phyloP scores from a whole-genome alignment of 805 yeast genomes.

The Yamadazyma laniorum region DNA sequence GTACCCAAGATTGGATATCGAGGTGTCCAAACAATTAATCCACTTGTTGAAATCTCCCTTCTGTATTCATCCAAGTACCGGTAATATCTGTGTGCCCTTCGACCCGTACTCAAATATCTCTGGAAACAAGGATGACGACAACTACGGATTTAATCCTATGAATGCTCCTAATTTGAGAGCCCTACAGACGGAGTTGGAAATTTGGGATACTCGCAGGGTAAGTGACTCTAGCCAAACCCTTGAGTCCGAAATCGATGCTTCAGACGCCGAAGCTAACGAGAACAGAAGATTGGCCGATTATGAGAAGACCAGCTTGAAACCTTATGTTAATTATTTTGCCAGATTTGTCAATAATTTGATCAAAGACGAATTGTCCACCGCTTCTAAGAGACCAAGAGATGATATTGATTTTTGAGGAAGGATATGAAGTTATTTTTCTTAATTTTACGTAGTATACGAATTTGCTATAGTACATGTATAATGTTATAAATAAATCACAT shows the following conservation, averaged over 20 bases:
- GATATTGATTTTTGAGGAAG: constrained; percentile 28
- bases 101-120: constrained; percentile 45
- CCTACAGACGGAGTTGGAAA: constrained; percentile 63
- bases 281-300: constrained; percentile 40
- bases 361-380: constrained; percentile 49
- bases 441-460: not conserved
- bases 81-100: constrained; percentile 91
- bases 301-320: constrained; percentile 67
- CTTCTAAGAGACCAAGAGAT: constrained; percentile 33
- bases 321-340: constrained; percentile 66
- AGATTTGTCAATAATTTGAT: constrained; percentile 57
- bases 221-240: constrained; percentile 26
- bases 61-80: constrained; percentile 95
- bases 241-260: constrained; percentile 7
- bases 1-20: constrained; percentile 91
- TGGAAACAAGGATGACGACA: constrained; percentile 33
- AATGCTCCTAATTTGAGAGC: constrained; percentile 71
- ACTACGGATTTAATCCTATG: constrained; percentile 68
- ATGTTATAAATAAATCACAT: constrained; percentile 1
- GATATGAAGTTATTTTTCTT: not conserved
- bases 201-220: constrained; percentile 38
- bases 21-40: constrained; percentile 84
- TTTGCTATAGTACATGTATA: constrained; percentile 2
- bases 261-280: constrained; percentile 15
- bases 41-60: constrained; percentile 95